A percentile compares a stretch with the other conserved stretches of the same genome.
phyloP scores from a whole-genome alignment of 345 rosid genomes.

The Eucalyptus dawsonii region DNA sequence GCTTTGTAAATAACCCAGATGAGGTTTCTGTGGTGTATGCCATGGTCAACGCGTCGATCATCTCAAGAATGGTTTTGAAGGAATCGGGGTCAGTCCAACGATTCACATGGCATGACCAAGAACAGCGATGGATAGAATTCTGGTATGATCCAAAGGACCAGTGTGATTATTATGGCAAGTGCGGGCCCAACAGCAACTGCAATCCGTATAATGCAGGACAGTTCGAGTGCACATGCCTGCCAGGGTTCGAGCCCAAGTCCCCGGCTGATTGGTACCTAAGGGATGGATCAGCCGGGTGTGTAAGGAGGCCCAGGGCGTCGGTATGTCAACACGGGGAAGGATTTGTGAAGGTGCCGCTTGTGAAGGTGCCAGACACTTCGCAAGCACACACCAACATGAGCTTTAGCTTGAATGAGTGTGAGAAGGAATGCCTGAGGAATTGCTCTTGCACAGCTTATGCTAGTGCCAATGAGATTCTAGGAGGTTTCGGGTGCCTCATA shows the following conservation, averaged over 20 bases:
- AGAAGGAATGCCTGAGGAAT: constrained; percentile 23
- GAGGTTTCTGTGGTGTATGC: constrained; percentile 24
- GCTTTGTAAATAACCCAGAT: constrained; percentile 13
- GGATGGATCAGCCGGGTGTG: constrained; percentile 41
- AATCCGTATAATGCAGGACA: neutral
- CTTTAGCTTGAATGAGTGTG: constrained; percentile 25
- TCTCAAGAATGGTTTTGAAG: constrained; percentile 36
- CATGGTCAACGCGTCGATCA: constrained; percentile 4
- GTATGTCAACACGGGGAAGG: constrained; percentile 30
- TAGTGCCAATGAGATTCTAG: constrained; percentile 18
- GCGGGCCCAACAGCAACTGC: constrained; percentile 31
- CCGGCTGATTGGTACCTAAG: constrained; percentile 33
- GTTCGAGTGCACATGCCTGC: constrained; percentile 45
- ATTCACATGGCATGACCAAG: constrained; percentile 30
- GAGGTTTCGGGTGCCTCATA: constrained; percentile 42
- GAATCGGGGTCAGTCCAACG: constrained; percentile 35
- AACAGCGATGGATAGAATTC: constrained; percentile 26
- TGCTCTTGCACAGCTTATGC: constrained; percentile 55
- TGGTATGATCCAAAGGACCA: constrained; percentile 42
- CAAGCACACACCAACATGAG: constrained; percentile 14
- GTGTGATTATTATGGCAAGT: constrained; percentile 45
- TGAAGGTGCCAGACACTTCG: constrained; percentile 48
- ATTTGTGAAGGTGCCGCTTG: constrained; percentile 20
- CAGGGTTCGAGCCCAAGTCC: constrained; percentile 51
- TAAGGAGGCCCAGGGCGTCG: constrained; percentile 4